These are phyloP conservation scores for Coemansia sp. DNA, from an alignment of 192 early-diverging fungal species.

Conservation along the genomic window DNA sequence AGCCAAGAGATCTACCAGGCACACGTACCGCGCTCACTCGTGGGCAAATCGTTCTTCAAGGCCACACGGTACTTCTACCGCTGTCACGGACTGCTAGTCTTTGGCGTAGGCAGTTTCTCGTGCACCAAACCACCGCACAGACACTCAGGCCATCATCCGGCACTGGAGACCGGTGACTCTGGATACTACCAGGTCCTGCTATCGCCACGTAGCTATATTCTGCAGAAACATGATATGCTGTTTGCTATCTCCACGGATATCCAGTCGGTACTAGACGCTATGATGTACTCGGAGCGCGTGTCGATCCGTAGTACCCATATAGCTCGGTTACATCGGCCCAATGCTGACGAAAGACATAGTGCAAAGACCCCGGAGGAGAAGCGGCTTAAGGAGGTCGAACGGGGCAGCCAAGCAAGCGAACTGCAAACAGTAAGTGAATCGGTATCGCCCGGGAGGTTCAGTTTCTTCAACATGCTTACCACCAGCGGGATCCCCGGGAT, in stretches of 20 bases:
- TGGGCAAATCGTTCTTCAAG: constrained; percentile 49
- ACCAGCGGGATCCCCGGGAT: background rate
- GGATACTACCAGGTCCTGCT: constrained; percentile 44
- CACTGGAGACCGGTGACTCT: background rate
- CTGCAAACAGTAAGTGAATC: background rate
- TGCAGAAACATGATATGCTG: constrained; percentile 47
- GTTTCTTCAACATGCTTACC: background rate
- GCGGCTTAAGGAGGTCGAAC: too few relatives aligned
- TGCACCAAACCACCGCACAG: constrained; percentile 11
- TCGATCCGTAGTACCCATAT: constrained; percentile 31
- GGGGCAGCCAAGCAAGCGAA: background rate
- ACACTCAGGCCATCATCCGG: constrained; percentile 27
- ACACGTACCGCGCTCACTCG: constrained; percentile 33
- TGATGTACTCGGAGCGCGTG: constrained; percentile 39
- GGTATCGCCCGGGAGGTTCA: background rate
- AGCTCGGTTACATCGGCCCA: background rate
- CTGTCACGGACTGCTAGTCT: constrained; percentile 43
- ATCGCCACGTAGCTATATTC: constrained; percentile 37
- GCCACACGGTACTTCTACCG: constrained; percentile 49
- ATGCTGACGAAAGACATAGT: background rate
- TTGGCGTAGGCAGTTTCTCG: constrained; percentile 46
- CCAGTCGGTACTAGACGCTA: constrained; percentile 37
- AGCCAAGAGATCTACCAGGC: constrained; percentile 56
- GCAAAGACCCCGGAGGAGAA: too few relatives aligned
- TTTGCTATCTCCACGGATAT: constrained; percentile 51